Evolutionary conservation across 2,329 filamentous ascomycete species (phyloP).

Genomic region (Calonectria pseudoreteaudii): DNA sequence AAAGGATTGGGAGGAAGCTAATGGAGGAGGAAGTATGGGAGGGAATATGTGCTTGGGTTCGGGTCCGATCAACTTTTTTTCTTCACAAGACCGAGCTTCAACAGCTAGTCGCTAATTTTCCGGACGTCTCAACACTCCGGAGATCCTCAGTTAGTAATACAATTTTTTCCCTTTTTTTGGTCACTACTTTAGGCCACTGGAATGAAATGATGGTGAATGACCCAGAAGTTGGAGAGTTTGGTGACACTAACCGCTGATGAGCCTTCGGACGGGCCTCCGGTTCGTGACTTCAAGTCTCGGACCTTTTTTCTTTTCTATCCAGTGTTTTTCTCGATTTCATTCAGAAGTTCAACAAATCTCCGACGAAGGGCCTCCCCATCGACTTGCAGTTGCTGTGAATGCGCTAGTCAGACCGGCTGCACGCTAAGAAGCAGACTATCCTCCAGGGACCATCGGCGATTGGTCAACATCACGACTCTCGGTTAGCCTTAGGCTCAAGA

Average conservation of each 20-base stretch:
- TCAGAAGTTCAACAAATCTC: no score
- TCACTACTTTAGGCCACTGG: neutral
- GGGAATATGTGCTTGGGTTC: neutral
- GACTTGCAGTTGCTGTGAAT: no score
- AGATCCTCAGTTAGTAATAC: neutral
- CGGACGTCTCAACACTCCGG: neutral
- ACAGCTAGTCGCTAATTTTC: neutral
- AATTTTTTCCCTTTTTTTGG: neutral
- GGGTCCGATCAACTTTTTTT: neutral
- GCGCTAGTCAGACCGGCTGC: neutral
- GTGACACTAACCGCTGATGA: neutral
- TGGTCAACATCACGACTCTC: neutral
- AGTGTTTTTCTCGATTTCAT: no score
- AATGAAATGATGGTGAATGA: neutral
- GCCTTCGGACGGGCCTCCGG: accelerated
- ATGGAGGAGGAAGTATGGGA: neutral
- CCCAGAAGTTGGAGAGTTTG: neutral
- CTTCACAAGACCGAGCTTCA: neutral
- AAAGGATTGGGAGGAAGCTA: neutral
- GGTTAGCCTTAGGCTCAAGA: neutral
- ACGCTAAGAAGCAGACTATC: neutral
- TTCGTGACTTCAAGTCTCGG: neutral
- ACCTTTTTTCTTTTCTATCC: no score
- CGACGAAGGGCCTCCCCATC: no score
- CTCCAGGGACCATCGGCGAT: neutral